Percentiles rank a stretch among this genome's conserved stretches.
These are phyloP conservation scores for Blepharisma stoltei DNA, from an alignment of 73 alveolate species.

Conservation along the genomic window DNA sequence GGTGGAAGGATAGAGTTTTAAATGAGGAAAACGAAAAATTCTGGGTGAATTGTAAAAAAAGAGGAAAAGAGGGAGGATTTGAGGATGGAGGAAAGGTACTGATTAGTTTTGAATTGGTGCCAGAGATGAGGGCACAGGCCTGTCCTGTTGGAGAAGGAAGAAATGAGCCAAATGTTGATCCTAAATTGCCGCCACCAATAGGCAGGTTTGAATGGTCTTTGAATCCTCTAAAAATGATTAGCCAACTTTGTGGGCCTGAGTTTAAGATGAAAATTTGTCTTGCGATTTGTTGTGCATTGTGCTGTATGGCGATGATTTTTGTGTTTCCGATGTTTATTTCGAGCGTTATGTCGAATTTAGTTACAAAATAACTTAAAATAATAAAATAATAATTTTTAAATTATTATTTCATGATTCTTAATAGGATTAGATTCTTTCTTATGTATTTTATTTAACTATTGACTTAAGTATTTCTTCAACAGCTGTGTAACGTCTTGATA, in stretches of 20 bases:
- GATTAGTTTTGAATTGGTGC: conserved; percentile 62
- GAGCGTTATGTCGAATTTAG: no score
- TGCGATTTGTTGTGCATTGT: conserved; percentile 44
- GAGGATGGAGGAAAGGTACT: conserved; percentile 70
- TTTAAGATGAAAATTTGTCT: conserved; percentile 71
- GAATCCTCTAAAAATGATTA: conserved; percentile 74
- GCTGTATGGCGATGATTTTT: background rate
- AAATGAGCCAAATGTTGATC: conserved; percentile 78
- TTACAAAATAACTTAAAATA: no score
- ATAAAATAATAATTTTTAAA: no score
- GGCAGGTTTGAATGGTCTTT: conserved; percentile 71
- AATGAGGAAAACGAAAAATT: conserved; percentile 52
- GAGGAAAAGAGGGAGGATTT: conserved; percentile 55
- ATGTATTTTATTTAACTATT: no score
- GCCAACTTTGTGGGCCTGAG: conserved; percentile 86
- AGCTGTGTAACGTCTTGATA: background rate
- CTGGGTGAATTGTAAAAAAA: conserved; percentile 48
- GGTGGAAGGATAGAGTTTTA: conserved; percentile 50
- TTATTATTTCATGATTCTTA: no score
- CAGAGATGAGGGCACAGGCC: conserved; percentile 60
- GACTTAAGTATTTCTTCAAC: no score
- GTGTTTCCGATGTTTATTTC: conserved; percentile 1
- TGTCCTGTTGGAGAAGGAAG: conserved; percentile 87
- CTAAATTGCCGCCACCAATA: conserved; percentile 82
- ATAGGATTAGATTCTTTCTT: no score